Evolutionary conservation across 345 rosid genomes (phyloP), one percentile per base, ranked within the genome.

Genomic region (Eucalyptus sideroxylon): DNA sequence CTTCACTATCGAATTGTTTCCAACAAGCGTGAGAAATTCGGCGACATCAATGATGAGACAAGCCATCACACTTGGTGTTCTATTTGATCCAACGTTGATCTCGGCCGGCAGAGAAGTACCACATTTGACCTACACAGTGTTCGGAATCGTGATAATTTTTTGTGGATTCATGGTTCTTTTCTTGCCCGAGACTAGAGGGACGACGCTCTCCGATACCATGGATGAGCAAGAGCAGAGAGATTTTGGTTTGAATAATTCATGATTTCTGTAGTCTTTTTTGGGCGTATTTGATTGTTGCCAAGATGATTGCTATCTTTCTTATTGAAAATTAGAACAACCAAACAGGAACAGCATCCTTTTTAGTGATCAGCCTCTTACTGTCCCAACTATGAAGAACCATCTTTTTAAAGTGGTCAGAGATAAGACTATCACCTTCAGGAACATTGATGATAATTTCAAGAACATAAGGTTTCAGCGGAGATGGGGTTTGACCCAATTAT

Each of bases 101-200:
- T 94, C 95, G 2, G 95, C 93, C 6, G 99, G 95, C 50, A 80
- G 91, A 72, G 95, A 89, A 40, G 90, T 86, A 50, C n/a, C 93
- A 2, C 88, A 56, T 10, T 50, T 95, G 89, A 91, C 94, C 1
- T 96, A 92, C n/a, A 95, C 94, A 30, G 90, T 96, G 87, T 96
- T 94, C 6, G 99, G 97, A 81, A 53, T 95, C 86, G 93, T 89
- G 45, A 94, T 96, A 30, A 91, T 93, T n/a, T 14, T 93, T 85
- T 91, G 96, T 87, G 97, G 96, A 9, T 31, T 95, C 90, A 91
- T 89, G 88, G 96, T 88, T 27, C 56, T 94, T n/a, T 91, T 90
- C 3, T 90, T 96, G 89, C 98, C 98, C 1, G 98, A 96, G 93
- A 96, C 97, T 14, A 93, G 90, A 45, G 96, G 95, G 27, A 91